These are phyloP conservation scores for Dipteronia sinensis DNA, from an alignment of 345 rosid genomes.

Conservation along the genomic window DNA sequence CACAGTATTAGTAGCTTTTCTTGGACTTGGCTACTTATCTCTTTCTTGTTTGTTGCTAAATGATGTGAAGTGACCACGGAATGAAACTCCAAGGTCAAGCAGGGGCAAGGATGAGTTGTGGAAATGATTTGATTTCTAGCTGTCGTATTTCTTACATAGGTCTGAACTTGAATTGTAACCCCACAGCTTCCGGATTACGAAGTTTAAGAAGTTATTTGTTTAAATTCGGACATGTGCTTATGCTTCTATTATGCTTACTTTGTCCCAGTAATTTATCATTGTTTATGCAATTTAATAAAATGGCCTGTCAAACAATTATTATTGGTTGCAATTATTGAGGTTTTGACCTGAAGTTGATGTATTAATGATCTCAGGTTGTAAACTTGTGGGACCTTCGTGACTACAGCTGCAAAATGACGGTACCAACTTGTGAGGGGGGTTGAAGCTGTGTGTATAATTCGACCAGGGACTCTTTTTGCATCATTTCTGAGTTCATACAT, in stretches of 20 bases:
- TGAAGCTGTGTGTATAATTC: conserved; percentile 69
- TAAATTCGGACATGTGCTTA: background rate
- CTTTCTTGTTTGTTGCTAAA: background rate
- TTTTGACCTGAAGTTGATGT: conserved; percentile 8
- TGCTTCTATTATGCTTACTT: conserved; percentile 3
- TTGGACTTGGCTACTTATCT: background rate
- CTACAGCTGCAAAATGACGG: conserved; percentile 69
- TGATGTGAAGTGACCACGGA: background rate
- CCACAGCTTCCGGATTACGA: background rate
- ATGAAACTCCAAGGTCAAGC: background rate
- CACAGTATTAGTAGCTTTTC: background rate
- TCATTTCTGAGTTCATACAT: conserved; percentile 44
- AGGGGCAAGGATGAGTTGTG: background rate
- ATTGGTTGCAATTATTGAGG: conserved; percentile 5
- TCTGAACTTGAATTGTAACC: background rate
- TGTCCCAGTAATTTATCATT: background rate
- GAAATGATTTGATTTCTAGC: background rate
- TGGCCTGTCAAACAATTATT: background rate
- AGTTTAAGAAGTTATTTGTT: background rate
- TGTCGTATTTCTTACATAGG: background rate
- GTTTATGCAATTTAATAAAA: conserved; percentile 4
- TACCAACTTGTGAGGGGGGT: conserved; percentile 82
- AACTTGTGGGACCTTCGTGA: conserved; percentile 88
- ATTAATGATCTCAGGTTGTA: conserved; percentile 66
- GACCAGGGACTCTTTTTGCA: conserved; percentile 54